Evolutionary conservation across 2,329 filamentous ascomycete species (phyloP), one percentile per base, ranked within the genome.

Genomic region (Plenodomus tracheiphilus): DNA sequence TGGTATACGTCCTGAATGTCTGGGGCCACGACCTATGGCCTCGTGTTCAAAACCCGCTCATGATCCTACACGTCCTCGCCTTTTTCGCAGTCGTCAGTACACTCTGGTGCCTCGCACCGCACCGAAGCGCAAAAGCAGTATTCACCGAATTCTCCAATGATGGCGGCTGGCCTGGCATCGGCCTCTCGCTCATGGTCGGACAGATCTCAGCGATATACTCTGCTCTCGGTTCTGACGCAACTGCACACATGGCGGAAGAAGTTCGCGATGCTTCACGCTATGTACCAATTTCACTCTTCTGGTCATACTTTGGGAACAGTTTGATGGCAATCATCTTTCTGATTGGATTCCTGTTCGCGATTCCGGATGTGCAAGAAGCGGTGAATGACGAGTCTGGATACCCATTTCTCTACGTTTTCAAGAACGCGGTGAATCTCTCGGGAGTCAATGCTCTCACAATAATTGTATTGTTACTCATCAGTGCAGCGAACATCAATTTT

Each of bases 81-180:
- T 76, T 76, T 61, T 67, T 76, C 43, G 65, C 68, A 16, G 65
- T 75, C 51, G 58, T 75, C 5, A 51, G 74, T 16, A 58, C 66
- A 8, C 43, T 70, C 1, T 64, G 62, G 59, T 56, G 58, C 4
- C 49, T 65, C 39, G 32, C 68, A 53, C 54, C 57, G 51, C 42
- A 49, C 6, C 48, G 49, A 4, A 39, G 44, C 15, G 46, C 65
- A 1, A 46, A 47, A 15, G 49, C 46, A 6, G 61, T 63, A 0
- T 66, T 69, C 25, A 61, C 58, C 0, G 13, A 43, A 46, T 58
- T 75, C 53, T 61, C 59, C 5, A 66, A 73, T 39, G 64, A 59
- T 2, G 66, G 66, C 9, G 64, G 54, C 2, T 76, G 71, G 73
- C 58, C 61, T 13, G 65, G 47, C 10, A 62, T 65, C 10, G 69